Evolutionary conservation across 495 filamentous ascomycete genomes (phyloP).

Genomic region (Podospora comata): DNA sequence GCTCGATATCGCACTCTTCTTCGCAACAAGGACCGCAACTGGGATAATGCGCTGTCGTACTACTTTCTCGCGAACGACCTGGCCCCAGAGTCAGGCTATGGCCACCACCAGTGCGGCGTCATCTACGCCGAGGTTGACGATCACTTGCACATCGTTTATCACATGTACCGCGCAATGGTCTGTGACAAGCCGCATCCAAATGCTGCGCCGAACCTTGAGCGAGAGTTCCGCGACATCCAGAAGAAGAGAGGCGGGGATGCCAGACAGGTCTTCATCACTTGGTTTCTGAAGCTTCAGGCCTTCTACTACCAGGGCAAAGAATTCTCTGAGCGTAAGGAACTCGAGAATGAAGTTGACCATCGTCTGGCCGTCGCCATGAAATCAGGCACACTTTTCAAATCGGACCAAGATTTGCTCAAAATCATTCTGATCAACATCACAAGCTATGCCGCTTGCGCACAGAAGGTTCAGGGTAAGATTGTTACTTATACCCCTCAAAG

Average conservation of each 20-base stretch:
- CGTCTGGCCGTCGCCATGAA: constrained; percentile 72
- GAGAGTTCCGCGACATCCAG: constrained; percentile 69
- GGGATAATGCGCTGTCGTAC: constrained; percentile 77
- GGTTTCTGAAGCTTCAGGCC: constrained; percentile 87
- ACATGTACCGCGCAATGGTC: constrained; percentile 79
- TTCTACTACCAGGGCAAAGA: constrained; percentile 70
- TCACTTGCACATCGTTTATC: constrained; percentile 79
- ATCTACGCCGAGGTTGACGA: constrained; percentile 71
- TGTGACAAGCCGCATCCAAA: constrained; percentile 68
- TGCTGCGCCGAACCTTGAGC: constrained; percentile 70
- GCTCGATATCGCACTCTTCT: constrained; percentile 69
- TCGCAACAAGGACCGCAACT: constrained; percentile 62
- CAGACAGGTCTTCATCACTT: constrained; percentile 57
- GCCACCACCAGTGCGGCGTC: constrained; percentile 86
- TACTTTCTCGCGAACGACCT: constrained; percentile 79
- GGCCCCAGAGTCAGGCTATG: constrained; percentile 71
- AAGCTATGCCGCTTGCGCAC: constrained; percentile 67
- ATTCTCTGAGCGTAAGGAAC: constrained; percentile 70
- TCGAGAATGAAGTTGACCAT: constrained; percentile 81
- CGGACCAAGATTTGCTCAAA: constrained; percentile 67
- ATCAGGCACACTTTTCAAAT: constrained; percentile 39
- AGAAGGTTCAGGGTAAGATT: constrained; percentile 58
- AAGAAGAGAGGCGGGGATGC: constrained; percentile 22
- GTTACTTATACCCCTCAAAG: neutral
- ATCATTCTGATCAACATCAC: constrained; percentile 83